Base-by-base conservation (phyloP, 1,284 basidiomycete genomes). In the Boletus hoseneyae region DNA sequence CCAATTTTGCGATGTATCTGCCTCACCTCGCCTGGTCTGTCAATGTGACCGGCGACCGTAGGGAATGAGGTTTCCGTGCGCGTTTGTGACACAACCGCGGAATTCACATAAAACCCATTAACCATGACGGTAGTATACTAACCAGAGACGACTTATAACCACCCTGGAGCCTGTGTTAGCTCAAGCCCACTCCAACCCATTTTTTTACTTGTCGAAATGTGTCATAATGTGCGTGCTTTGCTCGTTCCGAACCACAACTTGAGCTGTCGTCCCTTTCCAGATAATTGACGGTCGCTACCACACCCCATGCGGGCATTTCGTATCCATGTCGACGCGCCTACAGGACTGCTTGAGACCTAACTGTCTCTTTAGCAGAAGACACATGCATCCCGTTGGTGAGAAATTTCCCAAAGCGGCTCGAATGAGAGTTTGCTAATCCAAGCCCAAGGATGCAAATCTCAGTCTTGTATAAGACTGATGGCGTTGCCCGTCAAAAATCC, bases 241-340 rank as follows among this genome's bases (percentile, higher is more conserved):
- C 47, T 42, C 42, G 51, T 52, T 49, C 35, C 16, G n/a, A 33
- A 39, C 42, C 13, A 53, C 47, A 44, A 43, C 36, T 54, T 27
- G 30, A 15, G 29, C 47, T 42, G 32, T 39, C 37, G 33, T 46
- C 29, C 42, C 42, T 44, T 48, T 57, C 41, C 60, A 90, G 87
- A 76, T 89, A 57, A 82, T 87, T 56, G 87, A 90, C 64, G 87
- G 88, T 53, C 81, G 87, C 56, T 87, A 77, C 69, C 79, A 88
- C 70, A 80, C 80, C 13, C 66, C 69, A 47, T 90, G 87, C 67
- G 76, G 79, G n/a, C 87, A 90, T 67, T 90, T 90, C 66, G 71
- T 81, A 52, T 77, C 82, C 45, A 85, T 90, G 79, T 78, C 82
- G 36, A 87, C 87, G 19, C 77, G 75, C 48, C 68, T 77, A 42